Conservation (phyloP, 2,329 filamentous ascomycete genomes). For the Xylariaceae sp. region DNA sequence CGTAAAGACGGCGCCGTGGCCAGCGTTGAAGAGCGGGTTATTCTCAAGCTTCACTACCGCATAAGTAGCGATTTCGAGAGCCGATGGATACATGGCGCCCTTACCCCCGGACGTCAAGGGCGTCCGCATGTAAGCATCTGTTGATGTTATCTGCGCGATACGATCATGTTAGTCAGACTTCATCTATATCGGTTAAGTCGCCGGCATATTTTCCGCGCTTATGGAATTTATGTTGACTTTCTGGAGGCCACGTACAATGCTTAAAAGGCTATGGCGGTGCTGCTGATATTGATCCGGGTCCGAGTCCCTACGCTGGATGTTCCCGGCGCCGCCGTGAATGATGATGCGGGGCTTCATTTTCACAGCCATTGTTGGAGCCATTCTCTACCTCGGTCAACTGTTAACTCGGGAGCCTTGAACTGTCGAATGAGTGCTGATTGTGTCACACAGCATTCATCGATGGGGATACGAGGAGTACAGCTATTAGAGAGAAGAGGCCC, state of each 20-base stretch:
- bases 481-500: background rate
- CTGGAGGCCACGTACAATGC: slow-evolving; percentile 45
- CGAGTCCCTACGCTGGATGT: slow-evolving; percentile 56
- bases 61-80: slow-evolving; percentile 68
- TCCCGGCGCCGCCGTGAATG: slow-evolving; percentile 69
- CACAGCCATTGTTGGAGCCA: slow-evolving; percentile 1
- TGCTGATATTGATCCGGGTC: slow-evolving; percentile 51
- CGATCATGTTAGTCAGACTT: background rate
- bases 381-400: background rate
- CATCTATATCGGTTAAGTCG: too few species aligned
- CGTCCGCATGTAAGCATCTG: slow-evolving; percentile 44
- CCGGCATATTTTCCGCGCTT: too few species aligned
- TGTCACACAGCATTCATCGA: background rate
- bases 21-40: slow-evolving; percentile 77
- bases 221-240: background rate
- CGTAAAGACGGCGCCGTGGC: slow-evolving; percentile 80
- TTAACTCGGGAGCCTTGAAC: background rate
- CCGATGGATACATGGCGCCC: slow-evolving; percentile 41
- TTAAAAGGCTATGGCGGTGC: slow-evolving; percentile 57
- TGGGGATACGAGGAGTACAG: too few species aligned
- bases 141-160: slow-evolving; percentile 38
- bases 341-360: slow-evolving; percentile 52
- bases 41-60: slow-evolving; percentile 74
- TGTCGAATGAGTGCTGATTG: background rate
- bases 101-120: slow-evolving; percentile 15